These are phyloP conservation scores for Rhodotorula babjevae DNA, from an alignment of 768 basidiomycete genomes.

Conservation along the genomic window DNA sequence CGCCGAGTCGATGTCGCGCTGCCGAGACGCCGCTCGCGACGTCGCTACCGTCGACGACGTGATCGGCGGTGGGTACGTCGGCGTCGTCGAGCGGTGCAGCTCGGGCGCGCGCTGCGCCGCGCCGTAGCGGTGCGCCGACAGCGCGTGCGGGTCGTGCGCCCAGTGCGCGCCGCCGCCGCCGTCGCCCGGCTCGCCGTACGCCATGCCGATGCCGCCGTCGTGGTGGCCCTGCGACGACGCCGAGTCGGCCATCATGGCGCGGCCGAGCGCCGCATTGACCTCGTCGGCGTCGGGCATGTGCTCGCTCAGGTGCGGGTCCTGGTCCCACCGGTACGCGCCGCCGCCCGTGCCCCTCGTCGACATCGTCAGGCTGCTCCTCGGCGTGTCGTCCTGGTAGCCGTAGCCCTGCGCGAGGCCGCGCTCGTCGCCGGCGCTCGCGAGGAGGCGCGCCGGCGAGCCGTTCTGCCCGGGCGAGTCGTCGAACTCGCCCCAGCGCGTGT, in stretches of 20 bases:
- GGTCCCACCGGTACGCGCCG: constrained; percentile 11
- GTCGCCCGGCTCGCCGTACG: not conserved
- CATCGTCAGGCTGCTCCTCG: not conserved
- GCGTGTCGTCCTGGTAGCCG: not conserved
- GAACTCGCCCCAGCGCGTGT: constrained; percentile 3
- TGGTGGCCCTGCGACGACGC: too few relatives aligned
- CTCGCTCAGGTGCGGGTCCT: not conserved
- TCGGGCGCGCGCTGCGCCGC: not conserved
- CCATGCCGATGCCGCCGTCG: not conserved
- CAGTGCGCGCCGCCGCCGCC: not conserved
- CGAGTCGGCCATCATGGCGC: not conserved
- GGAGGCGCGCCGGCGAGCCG: constrained; percentile 1
- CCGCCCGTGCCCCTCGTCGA: constrained; percentile 15
- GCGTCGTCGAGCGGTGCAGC: not conserved
- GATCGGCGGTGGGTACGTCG: not conserved
- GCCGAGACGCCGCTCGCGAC: not conserved
- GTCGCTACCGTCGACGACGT: not conserved
- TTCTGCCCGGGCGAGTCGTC: not conserved
- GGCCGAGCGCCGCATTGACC: not conserved
- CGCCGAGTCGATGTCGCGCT: not conserved
- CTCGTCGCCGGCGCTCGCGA: not conserved
- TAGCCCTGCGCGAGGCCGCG: not conserved
- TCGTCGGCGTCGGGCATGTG: constrained; percentile 6
- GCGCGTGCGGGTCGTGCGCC: not conserved
- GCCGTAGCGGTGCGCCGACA: not conserved